Percentiles rank a stretch among this genome's conserved stretches.
These are phyloP conservation scores for Tardiomyces depauwii DNA, from an alignment of 1,139 yeast species.

Conservation along the genomic window DNA sequence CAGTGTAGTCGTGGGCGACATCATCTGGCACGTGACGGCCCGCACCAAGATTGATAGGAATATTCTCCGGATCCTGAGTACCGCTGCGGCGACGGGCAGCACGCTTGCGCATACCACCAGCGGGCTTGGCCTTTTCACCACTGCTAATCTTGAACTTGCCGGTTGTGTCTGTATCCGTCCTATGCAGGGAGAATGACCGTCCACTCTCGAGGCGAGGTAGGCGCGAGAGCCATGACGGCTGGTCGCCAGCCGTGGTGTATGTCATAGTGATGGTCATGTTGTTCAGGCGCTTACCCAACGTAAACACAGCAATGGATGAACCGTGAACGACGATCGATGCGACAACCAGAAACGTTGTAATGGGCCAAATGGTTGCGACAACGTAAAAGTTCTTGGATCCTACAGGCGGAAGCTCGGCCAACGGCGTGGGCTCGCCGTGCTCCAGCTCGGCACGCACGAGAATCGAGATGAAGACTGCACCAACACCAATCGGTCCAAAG, in stretches of 20 bases:
- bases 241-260: slow-evolving; percentile 63
- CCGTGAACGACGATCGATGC: slow-evolving; percentile 92
- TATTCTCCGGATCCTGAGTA: slow-evolving; percentile 13
- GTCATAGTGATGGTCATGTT: slow-evolving; percentile 91
- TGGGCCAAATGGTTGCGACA: slow-evolving; percentile 79
- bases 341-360: slow-evolving; percentile 72
- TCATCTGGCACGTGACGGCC: slow-evolving; percentile 5
- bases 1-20: slow-evolving; percentile 2
- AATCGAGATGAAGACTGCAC: slow-evolving; percentile 80
- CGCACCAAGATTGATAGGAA: slow-evolving; percentile 21
- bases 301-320: slow-evolving; percentile 88
- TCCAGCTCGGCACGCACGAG: slow-evolving; percentile 71
- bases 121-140: slow-evolving; percentile 49
- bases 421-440: slow-evolving; percentile 46
- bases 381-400: slow-evolving; percentile 55
- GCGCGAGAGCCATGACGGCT: slow-evolving; percentile 76
- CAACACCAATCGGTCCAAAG: slow-evolving; percentile 93
- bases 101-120: slow-evolving; percentile 56
- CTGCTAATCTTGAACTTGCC: slow-evolving; percentile 19
- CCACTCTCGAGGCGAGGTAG: slow-evolving; percentile 66
- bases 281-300: slow-evolving; percentile 80
- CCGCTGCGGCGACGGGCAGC: slow-evolving; percentile 2
- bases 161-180: slow-evolving; percentile 51
- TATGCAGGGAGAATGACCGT: slow-evolving; percentile 67
- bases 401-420: slow-evolving; percentile 38